Conservation (phyloP, 192 early-diverging fungal genomes). For the Linnemannia elongata region DNA sequence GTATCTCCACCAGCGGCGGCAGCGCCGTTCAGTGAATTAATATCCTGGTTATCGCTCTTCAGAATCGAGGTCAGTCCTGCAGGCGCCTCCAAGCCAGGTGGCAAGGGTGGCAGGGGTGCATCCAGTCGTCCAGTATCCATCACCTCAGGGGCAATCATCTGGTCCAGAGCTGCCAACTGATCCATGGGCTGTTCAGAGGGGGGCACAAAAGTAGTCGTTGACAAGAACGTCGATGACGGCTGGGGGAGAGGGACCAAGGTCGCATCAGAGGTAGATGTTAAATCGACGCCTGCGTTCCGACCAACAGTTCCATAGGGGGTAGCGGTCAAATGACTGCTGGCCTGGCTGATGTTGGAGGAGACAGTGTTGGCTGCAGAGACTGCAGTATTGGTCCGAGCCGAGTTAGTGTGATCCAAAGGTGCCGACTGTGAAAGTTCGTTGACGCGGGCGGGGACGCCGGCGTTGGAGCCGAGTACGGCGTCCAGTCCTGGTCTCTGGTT, state of each 20-base stretch:
- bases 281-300: conserved; percentile 3
- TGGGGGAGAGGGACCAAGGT: conserved; percentile 38
- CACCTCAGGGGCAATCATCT: background rate
- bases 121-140: conserved; percentile 15
- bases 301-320: conserved; percentile 22
- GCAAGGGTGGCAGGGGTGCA: conserved; percentile 41
- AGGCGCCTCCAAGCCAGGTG: background rate
- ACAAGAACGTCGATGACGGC: conserved; percentile 27
- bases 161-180: conserved; percentile 23
- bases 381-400: conserved; percentile 33
- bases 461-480: background rate
- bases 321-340: conserved; percentile 15
- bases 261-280: conserved; percentile 15
- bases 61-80: background rate
- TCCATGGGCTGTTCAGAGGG: conserved; percentile 24
- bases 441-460: background rate
- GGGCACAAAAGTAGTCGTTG: conserved; percentile 11
- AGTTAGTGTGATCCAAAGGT: conserved; percentile 13
- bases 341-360: conserved; percentile 26
- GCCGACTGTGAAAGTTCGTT: conserved; percentile 9
- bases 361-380: conserved; percentile 37
- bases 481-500: background rate
- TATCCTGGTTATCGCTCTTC: background rate
- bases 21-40: background rate
- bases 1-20: background rate